Evolutionary conservation across 1,284 basidiomycete genomes (phyloP), one percentile per base, ranked within the genome.

Genomic region (Psilocybe mexicana): DNA sequence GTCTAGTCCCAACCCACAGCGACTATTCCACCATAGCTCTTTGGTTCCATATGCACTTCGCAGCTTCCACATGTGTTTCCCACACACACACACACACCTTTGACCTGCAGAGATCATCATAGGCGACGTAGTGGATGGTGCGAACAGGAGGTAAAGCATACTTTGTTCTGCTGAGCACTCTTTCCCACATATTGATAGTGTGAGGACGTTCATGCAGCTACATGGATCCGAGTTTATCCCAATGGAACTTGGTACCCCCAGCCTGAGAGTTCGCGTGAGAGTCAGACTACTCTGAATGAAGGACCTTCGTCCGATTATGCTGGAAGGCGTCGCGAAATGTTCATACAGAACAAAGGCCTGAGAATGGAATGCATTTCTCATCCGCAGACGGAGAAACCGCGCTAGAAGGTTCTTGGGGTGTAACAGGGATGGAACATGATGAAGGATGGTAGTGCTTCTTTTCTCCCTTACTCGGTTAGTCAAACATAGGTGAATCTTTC

Each of bases 161-260:
- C 30, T 35, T 23, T 48, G 46, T 18, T 47, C 11, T 35, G 23
- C 42, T 36, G 43, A 33, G 18, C 44, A 11, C 14, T 42, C 14
- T 56, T 18, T 56, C 55, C 18, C 55, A 56, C 35, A 42, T 56
- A 45, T 51, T 56, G 30, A 51, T 51, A 44, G 49, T 50, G 54
- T 55, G 54, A 33, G 54, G 18, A 36, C 30, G 30, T 33, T 46
- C 24, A 38, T 24, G 23, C 43, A 52, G 35, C 26, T 56, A 38
- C 55, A n/a, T 56, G 43, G 48, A 40, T 43, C 55, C 48, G 55
- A 56, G 50, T 43, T 55, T 55, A 50, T 50, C 42, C 54, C 54
- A 55, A 36, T 43, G 40, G 30, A 43, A 55, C 30, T 14, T 6
- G 28, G 25, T 44, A 46, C 18, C 43, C 25, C 55, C 10, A 56